These are phyloP conservation scores for Pezicula radicicola DNA, from an alignment of 2,329 filamentous ascomycete species.

Conservation along the genomic window DNA sequence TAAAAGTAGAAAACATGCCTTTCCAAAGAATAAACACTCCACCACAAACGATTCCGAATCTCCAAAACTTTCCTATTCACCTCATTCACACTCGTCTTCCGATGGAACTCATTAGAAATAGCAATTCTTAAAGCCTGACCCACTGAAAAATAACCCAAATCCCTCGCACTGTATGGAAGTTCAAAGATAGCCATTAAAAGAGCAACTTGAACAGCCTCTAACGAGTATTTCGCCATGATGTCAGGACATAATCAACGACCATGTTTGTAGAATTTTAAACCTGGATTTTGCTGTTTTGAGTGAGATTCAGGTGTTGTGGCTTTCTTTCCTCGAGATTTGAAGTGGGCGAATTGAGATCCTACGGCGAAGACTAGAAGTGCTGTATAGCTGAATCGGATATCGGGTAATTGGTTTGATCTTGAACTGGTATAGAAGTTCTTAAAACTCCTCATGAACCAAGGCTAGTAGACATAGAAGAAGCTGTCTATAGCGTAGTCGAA, in stretches of 20 bases:
- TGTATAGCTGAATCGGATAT: not conserved
- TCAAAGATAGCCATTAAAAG: not conserved
- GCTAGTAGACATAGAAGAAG: not conserved
- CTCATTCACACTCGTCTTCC: not conserved
- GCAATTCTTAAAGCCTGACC: not conserved
- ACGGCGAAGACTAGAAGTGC: conserved; percentile 1
- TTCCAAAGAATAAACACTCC: not conserved
- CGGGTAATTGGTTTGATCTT: not conserved
- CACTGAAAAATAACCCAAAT: not conserved
- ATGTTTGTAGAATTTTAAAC: not conserved
- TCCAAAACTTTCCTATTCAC: not conserved
- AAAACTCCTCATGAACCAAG: not conserved
- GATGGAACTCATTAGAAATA: not conserved
- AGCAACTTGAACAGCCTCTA: not conserved
- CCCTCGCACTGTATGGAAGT: not conserved
- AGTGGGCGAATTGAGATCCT: not conserved
- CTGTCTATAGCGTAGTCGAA: not conserved
- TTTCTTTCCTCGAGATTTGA: not conserved
- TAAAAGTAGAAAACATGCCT: not conserved
- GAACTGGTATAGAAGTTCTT: not conserved
- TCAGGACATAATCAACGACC: not conserved
- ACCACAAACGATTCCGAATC: not conserved
- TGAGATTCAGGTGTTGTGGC: not conserved
- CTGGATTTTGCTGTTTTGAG: not conserved
- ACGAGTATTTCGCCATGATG: not conserved